Evolutionary conservation across 1,284 basidiomycete genomes (phyloP).

Genomic region (Ceratobasidium sp.): DNA sequence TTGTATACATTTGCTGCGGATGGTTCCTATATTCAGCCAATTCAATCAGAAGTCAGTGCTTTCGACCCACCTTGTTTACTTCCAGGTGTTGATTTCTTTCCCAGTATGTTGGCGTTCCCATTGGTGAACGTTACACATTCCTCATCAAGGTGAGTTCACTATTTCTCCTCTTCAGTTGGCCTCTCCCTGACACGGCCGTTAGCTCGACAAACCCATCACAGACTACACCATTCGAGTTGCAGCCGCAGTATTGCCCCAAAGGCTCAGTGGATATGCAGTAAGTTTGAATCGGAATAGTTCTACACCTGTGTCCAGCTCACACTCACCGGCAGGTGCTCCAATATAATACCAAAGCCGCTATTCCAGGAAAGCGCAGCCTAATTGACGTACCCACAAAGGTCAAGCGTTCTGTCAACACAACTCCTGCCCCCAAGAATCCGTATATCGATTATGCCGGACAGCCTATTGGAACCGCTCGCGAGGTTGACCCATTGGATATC

Average conservation of each 20-base stretch:
- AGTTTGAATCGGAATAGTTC: neutral
- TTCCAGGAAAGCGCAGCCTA: slow-evolving; percentile 19
- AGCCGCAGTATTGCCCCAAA: slow-evolving; percentile 36
- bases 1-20: slow-evolving; percentile 45
- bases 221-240: slow-evolving; percentile 45
- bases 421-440: slow-evolving; percentile 35
- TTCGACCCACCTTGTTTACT: neutral
- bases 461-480: slow-evolving; percentile 27
- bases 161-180: neutral
- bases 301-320: too few relatives aligned
- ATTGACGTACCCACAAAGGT: slow-evolving; percentile 9
- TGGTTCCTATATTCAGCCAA: slow-evolving; percentile 42
- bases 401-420: slow-evolving; percentile 25
- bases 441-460: slow-evolving; percentile 35
- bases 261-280: slow-evolving; percentile 43
- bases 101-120: slow-evolving; percentile 39
- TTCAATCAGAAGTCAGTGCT: slow-evolving; percentile 39
- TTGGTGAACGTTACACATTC: slow-evolving; percentile 42
- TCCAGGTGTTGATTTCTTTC: neutral
- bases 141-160: slow-evolving; percentile 43
- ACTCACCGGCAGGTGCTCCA: neutral
- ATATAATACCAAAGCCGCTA: slow-evolving; percentile 23
- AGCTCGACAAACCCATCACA: slow-evolving; percentile 36
- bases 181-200: neutral
- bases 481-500: slow-evolving; percentile 12